Base-by-base conservation (phyloP, 495 filamentous ascomycete genomes). In the Pyronema omphalodes region DNA sequence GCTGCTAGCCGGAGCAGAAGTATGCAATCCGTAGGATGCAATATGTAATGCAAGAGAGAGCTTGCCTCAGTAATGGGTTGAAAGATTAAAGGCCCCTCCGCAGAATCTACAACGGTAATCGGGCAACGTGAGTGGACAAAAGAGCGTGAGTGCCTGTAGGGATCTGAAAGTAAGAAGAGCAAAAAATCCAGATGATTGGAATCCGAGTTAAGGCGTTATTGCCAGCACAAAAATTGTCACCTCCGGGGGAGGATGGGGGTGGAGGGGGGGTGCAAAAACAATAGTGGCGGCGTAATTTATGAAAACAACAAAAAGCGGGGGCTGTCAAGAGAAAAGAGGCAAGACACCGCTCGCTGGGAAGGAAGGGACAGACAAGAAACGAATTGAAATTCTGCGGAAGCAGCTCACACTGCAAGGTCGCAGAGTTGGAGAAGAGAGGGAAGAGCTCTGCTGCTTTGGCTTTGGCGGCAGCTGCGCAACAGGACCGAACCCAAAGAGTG, bases 71-170 rank as follows among this genome's bases (percentile, higher is more conserved):
- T 14, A 23, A 29, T 14, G 44, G 44, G 18, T 23, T 47, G 44
- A 47, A 9, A 15, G 44, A 47, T 47, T 47, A 47, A 47, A 47
- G 44, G 17, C 44, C 44, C n/a, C 18, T 47, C 44, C 44, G 44
- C 23, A 19, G 18, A 47, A 47, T 47, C 44, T 15, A 47, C 44
- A 47, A 47, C 44, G 17, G 44, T 15, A 9, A 47, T 41, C 39
- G 39, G 39, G 39, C n/a, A 19, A 9, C n/a, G 44, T 47, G 44
- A 47, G n/a, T 23, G 18, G 44, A 23, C 12, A 14, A 47, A 47
- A 47, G 44, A 15, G 44, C 18, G 44, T 47, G 44, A 9, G 18
- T 47, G 18, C 44, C 23, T n/a, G n/a, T 47, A 47, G 44, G 44
- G 44, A 9, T 47, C 14, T 15, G 44, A 14, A 47, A 23, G n/a